These are phyloP conservation scores for Venturia aucupariae DNA, from an alignment of 2,329 filamentous ascomycete genomes.

Conservation along the genomic window DNA sequence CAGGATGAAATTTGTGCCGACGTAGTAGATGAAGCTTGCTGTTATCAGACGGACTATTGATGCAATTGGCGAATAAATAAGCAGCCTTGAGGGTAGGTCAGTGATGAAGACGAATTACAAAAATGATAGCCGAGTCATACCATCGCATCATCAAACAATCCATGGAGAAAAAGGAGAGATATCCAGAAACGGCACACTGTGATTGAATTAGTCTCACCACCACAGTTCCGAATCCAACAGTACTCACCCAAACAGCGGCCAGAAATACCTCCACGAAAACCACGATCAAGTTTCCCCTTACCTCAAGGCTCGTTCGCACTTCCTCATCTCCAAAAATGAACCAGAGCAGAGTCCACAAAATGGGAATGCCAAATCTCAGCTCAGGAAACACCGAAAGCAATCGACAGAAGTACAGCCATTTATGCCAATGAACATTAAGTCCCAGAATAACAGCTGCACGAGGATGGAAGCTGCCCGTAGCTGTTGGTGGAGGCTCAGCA, in stretches of 20 bases:
- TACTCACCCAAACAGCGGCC: slow-evolving; percentile 7
- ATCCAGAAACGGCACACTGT: slow-evolving; percentile 14
- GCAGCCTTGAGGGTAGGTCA: not conserved
- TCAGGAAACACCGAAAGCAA: slow-evolving; percentile 11
- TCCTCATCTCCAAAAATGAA: slow-evolving; percentile 4
- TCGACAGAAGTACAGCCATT: slow-evolving; percentile 14
- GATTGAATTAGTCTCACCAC: not conserved
- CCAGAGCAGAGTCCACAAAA: slow-evolving; percentile 7
- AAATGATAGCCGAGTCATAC: not conserved
- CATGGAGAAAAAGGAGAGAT: slow-evolving; percentile 15
- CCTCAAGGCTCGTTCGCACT: not conserved
- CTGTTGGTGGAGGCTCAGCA: slow-evolving; percentile 5
- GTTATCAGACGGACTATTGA: slow-evolving; percentile 14
- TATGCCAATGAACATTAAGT: slow-evolving; percentile 13
- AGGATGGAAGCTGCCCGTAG: slow-evolving; percentile 11
- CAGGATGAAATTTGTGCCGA: slow-evolving; percentile 12
- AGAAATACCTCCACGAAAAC: slow-evolving; percentile 10
- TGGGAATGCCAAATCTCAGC: slow-evolving; percentile 13
- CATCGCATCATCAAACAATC: slow-evolving; percentile 14
- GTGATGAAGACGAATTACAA: not conserved
- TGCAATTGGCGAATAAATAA: slow-evolving; percentile 13
- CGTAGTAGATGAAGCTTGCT: slow-evolving; percentile 14
- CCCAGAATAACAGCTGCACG: slow-evolving; percentile 13
- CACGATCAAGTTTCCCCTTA: not conserved
- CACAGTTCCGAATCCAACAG: not conserved